Evolutionary conservation across 176 grass and related monocot genomes (phyloP).

Genomic region (Lolium multiflorum): DNA sequence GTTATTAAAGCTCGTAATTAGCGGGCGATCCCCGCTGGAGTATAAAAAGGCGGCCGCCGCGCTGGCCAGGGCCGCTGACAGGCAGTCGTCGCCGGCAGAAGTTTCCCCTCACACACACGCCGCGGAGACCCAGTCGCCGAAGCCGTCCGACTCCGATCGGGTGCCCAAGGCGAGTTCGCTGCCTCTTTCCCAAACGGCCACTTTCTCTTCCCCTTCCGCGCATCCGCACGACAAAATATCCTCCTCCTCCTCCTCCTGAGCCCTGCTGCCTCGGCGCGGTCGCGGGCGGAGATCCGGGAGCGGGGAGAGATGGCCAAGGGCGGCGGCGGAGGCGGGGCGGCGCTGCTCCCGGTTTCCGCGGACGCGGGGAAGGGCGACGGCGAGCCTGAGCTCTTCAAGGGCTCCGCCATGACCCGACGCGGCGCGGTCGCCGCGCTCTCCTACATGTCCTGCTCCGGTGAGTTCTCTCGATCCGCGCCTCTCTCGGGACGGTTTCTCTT

Average conservation of each 20-base stretch:
- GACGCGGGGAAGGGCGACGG: constrained; percentile 46
- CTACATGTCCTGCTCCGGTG: constrained; percentile 97
- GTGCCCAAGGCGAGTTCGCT: not conserved
- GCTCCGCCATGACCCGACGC: constrained; percentile 82
- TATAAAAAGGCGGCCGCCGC: constrained; percentile 33
- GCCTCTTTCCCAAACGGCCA: not conserved
- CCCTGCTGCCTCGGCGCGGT: constrained; percentile 28
- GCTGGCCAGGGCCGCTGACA: constrained; percentile 45
- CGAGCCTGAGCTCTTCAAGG: constrained; percentile 73
- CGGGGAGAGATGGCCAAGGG: constrained; percentile 44
- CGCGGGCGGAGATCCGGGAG: constrained; percentile 44
- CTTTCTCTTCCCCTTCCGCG: constrained; percentile 26
- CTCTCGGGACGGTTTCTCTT: not conserved
- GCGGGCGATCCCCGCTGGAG: not conserved
- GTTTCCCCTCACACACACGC: too few species aligned
- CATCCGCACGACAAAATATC: constrained; percentile 38
- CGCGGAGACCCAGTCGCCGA: constrained; percentile 1
- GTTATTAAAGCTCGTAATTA: not conserved
- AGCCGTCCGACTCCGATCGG: not conserved
- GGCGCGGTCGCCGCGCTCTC: constrained; percentile 84
- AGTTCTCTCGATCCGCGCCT: constrained; percentile 23
- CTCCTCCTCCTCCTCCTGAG: constrained; percentile 28
- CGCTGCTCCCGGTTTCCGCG: constrained; percentile 46
- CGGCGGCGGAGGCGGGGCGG: constrained; percentile 3
- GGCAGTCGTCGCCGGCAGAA: constrained; percentile 14